These are phyloP conservation scores for Lonicera japonica DNA, from an alignment of 129 eudicot species.

Conservation along the genomic window DNA sequence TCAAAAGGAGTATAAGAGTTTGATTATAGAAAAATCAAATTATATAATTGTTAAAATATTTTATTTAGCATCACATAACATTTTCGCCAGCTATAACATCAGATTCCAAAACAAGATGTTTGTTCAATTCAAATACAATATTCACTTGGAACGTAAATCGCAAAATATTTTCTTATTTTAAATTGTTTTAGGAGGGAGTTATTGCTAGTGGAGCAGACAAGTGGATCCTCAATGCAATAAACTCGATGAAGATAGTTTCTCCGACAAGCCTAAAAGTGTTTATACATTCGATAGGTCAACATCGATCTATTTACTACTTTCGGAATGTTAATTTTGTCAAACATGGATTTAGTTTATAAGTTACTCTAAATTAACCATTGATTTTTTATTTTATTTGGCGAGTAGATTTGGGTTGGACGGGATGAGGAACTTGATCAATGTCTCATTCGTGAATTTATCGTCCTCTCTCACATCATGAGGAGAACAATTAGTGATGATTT, in stretches of 20 bases:
- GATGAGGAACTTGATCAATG: neutral
- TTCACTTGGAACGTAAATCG: too few relatives aligned
- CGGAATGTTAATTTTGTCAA: too few relatives aligned
- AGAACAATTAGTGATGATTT: slow-evolving; percentile 4
- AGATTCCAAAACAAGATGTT: too few relatives aligned
- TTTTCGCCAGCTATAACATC: too few relatives aligned
- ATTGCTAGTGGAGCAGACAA: slow-evolving; percentile 23
- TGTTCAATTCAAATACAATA: too few relatives aligned
- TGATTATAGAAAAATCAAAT: too few relatives aligned
- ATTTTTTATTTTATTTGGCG: neutral
- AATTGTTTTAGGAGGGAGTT: slow-evolving; percentile 15
- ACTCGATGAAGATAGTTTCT: slow-evolving; percentile 20
- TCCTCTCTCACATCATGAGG: neutral
- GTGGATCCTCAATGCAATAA: slow-evolving; percentile 35
- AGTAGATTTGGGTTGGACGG: slow-evolving; percentile 1
- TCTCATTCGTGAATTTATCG: neutral
- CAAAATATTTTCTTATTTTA: neutral
- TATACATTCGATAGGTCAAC: neutral
- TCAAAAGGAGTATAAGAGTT: too few relatives aligned
- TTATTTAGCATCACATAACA: too few relatives aligned
- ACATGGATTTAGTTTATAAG: too few relatives aligned
- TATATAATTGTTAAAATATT: too few relatives aligned
- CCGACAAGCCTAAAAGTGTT: neutral
- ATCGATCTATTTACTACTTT: neutral
- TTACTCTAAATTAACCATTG: neutral